A percentile compares a stretch with the other conserved stretches of the same genome.
phyloP scores from a whole-genome alignment of 306 rosid species.

The Ochetophila trinervis region DNA sequence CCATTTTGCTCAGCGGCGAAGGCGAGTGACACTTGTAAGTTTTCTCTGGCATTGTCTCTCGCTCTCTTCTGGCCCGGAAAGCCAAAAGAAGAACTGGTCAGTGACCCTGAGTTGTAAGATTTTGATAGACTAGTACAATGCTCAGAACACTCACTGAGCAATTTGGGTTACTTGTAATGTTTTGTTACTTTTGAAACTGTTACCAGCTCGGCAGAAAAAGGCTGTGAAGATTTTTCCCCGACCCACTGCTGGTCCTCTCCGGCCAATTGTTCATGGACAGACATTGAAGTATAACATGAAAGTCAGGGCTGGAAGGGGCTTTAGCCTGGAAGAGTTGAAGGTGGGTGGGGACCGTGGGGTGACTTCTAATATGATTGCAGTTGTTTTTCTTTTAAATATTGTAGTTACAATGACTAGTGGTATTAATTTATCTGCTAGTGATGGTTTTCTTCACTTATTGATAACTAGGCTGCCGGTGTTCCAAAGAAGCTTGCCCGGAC shows the following conservation, averaged over 20 bases:
- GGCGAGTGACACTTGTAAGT: too few relatives aligned
- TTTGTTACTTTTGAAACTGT: background rate
- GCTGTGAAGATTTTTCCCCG: constrained; percentile 67
- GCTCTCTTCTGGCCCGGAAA: constrained; percentile 45
- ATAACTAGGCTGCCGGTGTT: constrained; percentile 57
- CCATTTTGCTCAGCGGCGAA: too few relatives aligned
- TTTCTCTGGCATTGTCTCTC: too few relatives aligned
- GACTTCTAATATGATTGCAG: too few relatives aligned
- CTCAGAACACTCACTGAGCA: background rate
- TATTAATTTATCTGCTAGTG: background rate
- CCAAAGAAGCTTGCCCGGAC: constrained; percentile 68
- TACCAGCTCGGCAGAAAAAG: constrained; percentile 62
- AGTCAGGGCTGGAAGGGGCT: constrained; percentile 62
- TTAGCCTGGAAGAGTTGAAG: constrained; percentile 63
- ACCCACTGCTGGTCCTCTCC: constrained; percentile 58
- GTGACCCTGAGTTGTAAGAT: background rate
- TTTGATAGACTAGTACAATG: background rate
- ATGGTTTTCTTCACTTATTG: background rate
- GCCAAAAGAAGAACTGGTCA: constrained; percentile 60
- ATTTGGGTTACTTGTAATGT: background rate
- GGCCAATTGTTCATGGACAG: constrained; percentile 67
- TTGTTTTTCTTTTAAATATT: background rate
- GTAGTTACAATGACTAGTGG: background rate
- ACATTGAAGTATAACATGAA: constrained; percentile 70
- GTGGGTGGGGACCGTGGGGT: constrained; percentile 21